phyloP scores from a whole-genome alignment of 1,139 yeast species.

The Maudiozyma humilis region DNA sequence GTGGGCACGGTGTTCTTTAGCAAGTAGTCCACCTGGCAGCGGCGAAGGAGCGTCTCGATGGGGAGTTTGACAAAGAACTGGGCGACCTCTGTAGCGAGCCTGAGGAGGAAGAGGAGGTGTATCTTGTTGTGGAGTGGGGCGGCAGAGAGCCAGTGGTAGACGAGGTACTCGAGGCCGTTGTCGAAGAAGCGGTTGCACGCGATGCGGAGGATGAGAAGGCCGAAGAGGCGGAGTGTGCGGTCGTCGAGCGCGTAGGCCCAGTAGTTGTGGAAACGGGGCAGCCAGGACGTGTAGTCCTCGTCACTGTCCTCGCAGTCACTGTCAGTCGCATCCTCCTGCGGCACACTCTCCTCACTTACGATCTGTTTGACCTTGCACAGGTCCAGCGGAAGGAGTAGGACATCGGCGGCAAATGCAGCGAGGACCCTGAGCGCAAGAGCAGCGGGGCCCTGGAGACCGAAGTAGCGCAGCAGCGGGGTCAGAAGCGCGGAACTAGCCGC shows the following conservation, averaged over 20 bases:
- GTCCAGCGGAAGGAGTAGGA: slow-evolving; percentile 76
- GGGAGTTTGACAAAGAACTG: slow-evolving; percentile 78
- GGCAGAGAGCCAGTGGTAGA: slow-evolving; percentile 30
- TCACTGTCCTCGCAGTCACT: background rate
- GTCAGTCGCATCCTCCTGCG: background rate
- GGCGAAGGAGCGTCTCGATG: slow-evolving; percentile 72
- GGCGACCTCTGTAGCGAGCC: slow-evolving; percentile 47
- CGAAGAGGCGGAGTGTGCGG: slow-evolving; percentile 3
- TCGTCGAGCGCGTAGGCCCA: slow-evolving; percentile 5
- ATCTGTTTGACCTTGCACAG: slow-evolving; percentile 70
- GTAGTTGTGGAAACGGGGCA: background rate
- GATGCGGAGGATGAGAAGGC: slow-evolving; percentile 26
- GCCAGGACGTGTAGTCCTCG: background rate
- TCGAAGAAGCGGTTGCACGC: slow-evolving; percentile 62
- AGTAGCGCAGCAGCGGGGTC: slow-evolving; percentile 49
- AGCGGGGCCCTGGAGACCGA: slow-evolving; percentile 1
- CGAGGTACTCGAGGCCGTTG: slow-evolving; percentile 35
- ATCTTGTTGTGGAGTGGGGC: slow-evolving; percentile 34
- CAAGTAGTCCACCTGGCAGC: slow-evolving; percentile 70
- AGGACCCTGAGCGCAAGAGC: slow-evolving; percentile 3
- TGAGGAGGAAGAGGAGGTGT: slow-evolving; percentile 24
- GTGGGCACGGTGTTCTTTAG: slow-evolving; percentile 30
- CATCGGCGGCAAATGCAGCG: slow-evolving; percentile 61
- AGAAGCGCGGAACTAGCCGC: slow-evolving; percentile 36
- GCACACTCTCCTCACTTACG: slow-evolving; percentile 37